Evolutionary conservation across 352 stramenopile species (phyloP), one percentile per base, ranked within the genome.

Genomic region (Globisporangium nodosum): DNA sequence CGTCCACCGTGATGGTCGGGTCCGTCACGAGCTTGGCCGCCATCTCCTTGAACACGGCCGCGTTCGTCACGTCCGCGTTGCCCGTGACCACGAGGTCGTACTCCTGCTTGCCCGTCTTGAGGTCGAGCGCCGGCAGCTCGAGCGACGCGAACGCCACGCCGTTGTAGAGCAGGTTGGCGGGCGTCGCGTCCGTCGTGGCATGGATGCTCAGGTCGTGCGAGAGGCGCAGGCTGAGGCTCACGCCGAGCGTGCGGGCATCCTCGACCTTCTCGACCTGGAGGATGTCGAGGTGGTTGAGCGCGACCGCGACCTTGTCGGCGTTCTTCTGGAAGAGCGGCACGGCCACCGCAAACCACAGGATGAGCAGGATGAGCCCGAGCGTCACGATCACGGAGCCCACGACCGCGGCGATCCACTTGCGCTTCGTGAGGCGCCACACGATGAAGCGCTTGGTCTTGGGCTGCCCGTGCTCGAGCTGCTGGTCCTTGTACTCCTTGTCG

Each of bases 241-340:
- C 71, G 30, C 62, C 74, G 31, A 49, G 43, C 3, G 43, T 60
- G 37, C 66, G 64, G 21, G 51, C 52, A 31, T 58, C 55, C 15
- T 60, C 52, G 49, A 66, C 73, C 33, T 61, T 68, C 20, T 68
- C 54, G 35, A 88, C 63, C 31, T 54, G 57, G 55, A 75, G 71
- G 52, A 89, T 71, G 64, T 89, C 81, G 50, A 91, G 55, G 62
- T 86, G 81, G 68, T 89, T 88, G 59, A 89, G 63, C 12, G 57
- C 62, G 42, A 91, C 49, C 27, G 76, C 53, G 50, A 87, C 78
- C 27, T 77, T 67, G 66, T 89, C 69, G 45, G 73, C 68, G 58
- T 81, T 76, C 49, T 74, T 70, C 61, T 91, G 76, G 66, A 88
- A 86, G 37, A 89, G 60, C 21, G 71, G 68, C 39, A 66, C 68